These are phyloP conservation scores for Taphrina flavorubra DNA, from an alignment of 1,139 yeast genomes.

Conservation along the genomic window DNA sequence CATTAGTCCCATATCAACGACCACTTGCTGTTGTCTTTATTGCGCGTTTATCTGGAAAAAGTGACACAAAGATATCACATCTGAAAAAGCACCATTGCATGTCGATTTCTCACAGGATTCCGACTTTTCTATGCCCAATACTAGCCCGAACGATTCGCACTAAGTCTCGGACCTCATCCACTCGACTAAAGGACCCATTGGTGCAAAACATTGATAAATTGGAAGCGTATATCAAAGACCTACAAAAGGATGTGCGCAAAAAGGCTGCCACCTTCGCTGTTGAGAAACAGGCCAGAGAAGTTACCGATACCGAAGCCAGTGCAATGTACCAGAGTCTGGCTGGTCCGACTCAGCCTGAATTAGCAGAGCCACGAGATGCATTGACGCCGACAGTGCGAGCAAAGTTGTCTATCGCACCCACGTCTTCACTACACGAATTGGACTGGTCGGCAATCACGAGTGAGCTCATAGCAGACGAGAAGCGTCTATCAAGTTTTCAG, in stretches of 20 bases:
- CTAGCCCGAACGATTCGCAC: conserved; percentile 16
- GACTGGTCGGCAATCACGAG: conserved; percentile 17
- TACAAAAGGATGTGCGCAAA: conserved; percentile 22
- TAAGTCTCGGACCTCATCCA: neutral
- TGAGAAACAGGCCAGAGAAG: conserved; percentile 8
- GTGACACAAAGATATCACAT: neutral
- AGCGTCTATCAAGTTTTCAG: conserved; percentile 1
- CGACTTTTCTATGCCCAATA: conserved; percentile 31
- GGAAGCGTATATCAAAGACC: conserved; percentile 31
- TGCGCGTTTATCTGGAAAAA: no score
- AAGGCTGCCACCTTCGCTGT: conserved; percentile 3
- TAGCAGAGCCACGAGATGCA: neutral
- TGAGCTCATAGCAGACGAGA: neutral
- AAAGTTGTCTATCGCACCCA: conserved; percentile 4
- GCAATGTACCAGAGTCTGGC: conserved; percentile 30
- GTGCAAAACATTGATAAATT: conserved; percentile 36
- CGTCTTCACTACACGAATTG: neutral
- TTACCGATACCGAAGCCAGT: neutral
- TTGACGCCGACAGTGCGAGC: conserved; percentile 4
- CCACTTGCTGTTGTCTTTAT: no score
- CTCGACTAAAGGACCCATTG: conserved; percentile 7
- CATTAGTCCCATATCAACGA: no score
- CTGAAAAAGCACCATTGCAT: neutral
- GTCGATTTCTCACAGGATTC: conserved; percentile 7
- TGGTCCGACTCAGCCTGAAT: neutral